Base-by-base conservation (phyloP, 495 filamentous ascomycete genomes). In the Aspergillus conjunctus region DNA sequence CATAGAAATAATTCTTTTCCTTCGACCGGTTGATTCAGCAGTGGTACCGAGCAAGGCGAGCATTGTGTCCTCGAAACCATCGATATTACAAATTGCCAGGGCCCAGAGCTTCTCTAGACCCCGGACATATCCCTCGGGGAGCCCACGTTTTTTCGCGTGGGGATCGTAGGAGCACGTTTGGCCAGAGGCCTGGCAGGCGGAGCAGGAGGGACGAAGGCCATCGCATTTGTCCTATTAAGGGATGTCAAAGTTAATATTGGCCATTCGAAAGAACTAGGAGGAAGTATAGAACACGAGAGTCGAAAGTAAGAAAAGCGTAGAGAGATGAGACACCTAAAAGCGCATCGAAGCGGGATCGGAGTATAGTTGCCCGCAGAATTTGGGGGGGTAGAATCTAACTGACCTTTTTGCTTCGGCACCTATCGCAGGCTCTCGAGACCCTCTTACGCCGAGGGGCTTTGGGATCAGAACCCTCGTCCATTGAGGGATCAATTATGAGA, bases 401-500 rank as follows among this genome's bases (percentile, higher is more conserved):
- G 37, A 76, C 76, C 67, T 88, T 84, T 58, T 83, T 84, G 26
- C 81, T 82, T 56, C 87, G 85, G 71, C 87, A 90, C 54, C 87
- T 85, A 66, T 90, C 86, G 72, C 87, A 90, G 52, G 87, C 87
- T 64, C 86, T 77, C 6, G 87, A 88, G 7, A 90, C 88, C 69
- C 88, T 81, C 69, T 87, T 85, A 30, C 88, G 77, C 57, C 76
- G 76, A 70, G 75, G 73, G 66, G 71, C 71, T 69, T 78, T 75
- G 8, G 62, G 53, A 65, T 79, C 74, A 22, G 74, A 65, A 61
- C 68, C 76, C 73, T 80, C 77, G 62, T 79, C 76, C 77, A 80
- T 80, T 59, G 70, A 69, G 56, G 71, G 65, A 63, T 70, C 53
- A 66, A 45, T 64, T 64, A 61, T 51, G 37, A 20, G 61, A 62